Percentiles rank a stretch among this genome's conserved stretches.
Evolutionary conservation across 2,329 filamentous ascomycete genomes (phyloP).

Genomic region (Drechslerella dactyloides): DNA sequence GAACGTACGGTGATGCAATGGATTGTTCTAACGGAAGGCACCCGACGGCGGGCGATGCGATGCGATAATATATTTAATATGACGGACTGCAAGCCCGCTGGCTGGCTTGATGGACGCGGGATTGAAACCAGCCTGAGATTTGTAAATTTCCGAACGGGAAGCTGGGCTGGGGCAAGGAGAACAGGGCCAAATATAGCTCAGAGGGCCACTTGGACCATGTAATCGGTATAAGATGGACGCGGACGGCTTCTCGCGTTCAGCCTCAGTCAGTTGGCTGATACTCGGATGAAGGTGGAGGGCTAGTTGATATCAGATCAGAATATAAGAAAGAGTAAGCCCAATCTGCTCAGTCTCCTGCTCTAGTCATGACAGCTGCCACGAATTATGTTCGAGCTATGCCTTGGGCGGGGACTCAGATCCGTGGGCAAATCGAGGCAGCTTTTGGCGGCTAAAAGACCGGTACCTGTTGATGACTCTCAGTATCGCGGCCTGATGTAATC

Average conservation of each 20-base stretch:
- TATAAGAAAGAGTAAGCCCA: background rate
- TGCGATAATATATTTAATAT: no score
- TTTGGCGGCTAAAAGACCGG: background rate
- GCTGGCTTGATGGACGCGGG: background rate
- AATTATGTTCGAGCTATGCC: background rate
- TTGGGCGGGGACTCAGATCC: background rate
- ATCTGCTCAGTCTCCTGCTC: background rate
- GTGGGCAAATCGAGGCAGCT: background rate
- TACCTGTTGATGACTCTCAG: no score
- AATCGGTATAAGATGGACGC: background rate
- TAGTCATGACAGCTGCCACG: background rate
- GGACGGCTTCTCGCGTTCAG: background rate
- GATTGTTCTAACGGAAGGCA: no score
- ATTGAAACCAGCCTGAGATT: slow-evolving; percentile 6
- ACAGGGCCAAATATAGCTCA: slow-evolving; percentile 1
- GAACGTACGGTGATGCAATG: no score
- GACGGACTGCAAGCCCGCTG: no score
- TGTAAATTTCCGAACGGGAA: slow-evolving; percentile 10
- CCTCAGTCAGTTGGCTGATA: background rate
- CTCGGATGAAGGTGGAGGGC: background rate
- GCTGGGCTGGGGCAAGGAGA: slow-evolving; percentile 5
- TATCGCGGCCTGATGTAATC: background rate
- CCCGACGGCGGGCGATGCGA: no score
- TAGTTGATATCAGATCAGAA: background rate
- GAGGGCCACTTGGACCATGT: background rate